Evolutionary conservation across 2,329 filamentous ascomycete genomes (phyloP).

Genomic region (Colletotrichum camelliae): DNA sequence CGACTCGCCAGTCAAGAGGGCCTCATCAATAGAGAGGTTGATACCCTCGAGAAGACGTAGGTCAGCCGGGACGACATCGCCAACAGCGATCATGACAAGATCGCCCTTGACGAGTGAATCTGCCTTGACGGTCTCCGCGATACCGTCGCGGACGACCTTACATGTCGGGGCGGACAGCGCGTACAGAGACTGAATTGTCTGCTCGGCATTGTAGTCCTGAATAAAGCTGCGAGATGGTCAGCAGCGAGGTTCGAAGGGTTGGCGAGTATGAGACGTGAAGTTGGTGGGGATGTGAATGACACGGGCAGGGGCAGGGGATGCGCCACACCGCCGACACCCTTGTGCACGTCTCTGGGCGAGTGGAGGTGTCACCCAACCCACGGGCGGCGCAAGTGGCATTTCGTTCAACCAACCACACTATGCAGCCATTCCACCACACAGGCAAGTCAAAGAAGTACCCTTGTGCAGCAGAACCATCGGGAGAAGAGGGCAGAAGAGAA

Average conservation of each 20-base stretch:
- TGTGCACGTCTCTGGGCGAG: neutral
- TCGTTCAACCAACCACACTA: neutral
- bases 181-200: slow-evolving; percentile 66
- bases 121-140: slow-evolving; percentile 56
- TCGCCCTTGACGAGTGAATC: slow-evolving; percentile 70
- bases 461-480: neutral
- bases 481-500: neutral
- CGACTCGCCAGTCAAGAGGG: slow-evolving; percentile 76
- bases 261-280: slow-evolving; percentile 15
- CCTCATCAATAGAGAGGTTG: slow-evolving; percentile 79
- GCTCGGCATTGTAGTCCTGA: slow-evolving; percentile 66
- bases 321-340: neutral
- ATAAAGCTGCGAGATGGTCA: slow-evolving; percentile 49
- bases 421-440: neutral
- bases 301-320: neutral
- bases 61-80: slow-evolving; percentile 75
- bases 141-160: slow-evolving; percentile 61
- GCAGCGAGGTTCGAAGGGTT: slow-evolving; percentile 18
- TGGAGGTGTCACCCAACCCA: slow-evolving; percentile 12
- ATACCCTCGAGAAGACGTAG: slow-evolving; percentile 68
- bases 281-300: neutral
- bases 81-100: slow-evolving; percentile 65
- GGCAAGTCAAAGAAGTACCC: neutral
- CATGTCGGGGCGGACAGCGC: slow-evolving; percentile 64
- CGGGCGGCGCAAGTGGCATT: neutral